Conservation (phyloP, 306 rosid species). For the Luffa acutangula region DNA sequence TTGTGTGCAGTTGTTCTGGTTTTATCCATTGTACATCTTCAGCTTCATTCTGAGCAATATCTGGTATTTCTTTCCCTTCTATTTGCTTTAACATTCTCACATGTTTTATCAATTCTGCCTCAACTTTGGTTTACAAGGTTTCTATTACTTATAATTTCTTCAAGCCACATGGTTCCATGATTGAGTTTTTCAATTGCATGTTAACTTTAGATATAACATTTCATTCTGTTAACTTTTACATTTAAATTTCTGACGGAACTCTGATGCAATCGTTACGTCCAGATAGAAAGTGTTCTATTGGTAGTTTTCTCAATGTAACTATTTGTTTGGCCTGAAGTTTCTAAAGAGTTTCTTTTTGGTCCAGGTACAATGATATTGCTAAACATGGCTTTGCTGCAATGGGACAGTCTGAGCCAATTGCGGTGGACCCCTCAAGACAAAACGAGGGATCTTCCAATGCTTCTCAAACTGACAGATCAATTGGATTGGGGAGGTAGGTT, state of each 20-base stretch:
- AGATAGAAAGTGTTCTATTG: background rate
- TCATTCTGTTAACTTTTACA: background rate
- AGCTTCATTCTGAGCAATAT: constrained; percentile 72
- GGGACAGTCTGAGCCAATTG: constrained; percentile 40
- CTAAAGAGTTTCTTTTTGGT: constrained; percentile 11
- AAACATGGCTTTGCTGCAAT: constrained; percentile 77
- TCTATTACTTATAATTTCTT: background rate
- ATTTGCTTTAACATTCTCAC: background rate
- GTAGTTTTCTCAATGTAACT: background rate
- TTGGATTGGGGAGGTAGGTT: constrained; percentile 74
- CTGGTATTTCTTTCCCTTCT: constrained; percentile 39
- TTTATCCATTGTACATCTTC: constrained; percentile 72
- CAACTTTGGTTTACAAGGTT: background rate
- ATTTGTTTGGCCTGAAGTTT: constrained; percentile 1
- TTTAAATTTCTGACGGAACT: background rate
- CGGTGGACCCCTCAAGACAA: constrained; percentile 30
- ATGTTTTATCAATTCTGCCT: background rate
- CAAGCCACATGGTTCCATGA: background rate
- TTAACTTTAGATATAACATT: background rate
- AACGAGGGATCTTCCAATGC: constrained; percentile 22
- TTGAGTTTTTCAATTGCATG: background rate
- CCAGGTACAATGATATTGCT: constrained; percentile 94
- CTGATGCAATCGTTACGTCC: background rate
- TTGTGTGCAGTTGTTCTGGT: constrained; percentile 65
- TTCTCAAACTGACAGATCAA: constrained; percentile 30